Conservation (phyloP, 768 basidiomycete genomes). For the Amanita muscaria region DNA sequence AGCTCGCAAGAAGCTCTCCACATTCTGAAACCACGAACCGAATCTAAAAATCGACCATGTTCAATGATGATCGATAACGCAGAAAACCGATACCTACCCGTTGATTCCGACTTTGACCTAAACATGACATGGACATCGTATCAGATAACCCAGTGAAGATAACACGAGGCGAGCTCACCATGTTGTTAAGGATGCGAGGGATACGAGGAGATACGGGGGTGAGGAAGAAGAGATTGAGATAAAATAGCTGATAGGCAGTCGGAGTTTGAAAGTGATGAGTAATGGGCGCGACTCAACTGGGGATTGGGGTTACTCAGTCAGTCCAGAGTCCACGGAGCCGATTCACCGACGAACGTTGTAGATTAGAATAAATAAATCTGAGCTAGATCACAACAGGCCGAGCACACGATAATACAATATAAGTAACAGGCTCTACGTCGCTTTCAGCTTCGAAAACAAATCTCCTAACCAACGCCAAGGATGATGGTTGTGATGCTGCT, state of each 20-base stretch:
- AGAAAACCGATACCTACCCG: slow-evolving; percentile 47
- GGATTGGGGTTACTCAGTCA: too few species aligned
- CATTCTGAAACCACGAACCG: slow-evolving; percentile 39
- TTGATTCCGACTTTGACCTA: slow-evolving; percentile 93
- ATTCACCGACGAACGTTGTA: too few species aligned
- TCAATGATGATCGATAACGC: neutral
- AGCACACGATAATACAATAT: too few species aligned
- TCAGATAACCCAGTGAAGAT: neutral
- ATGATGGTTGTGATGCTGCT: neutral
- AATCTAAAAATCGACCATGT: slow-evolving; percentile 39
- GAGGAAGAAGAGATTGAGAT: too few species aligned
- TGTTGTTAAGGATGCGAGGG: too few species aligned
- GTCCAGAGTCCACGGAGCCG: too few species aligned
- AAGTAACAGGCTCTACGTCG: neutral
- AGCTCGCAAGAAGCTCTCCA: slow-evolving; percentile 3
- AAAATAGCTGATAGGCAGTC: too few species aligned
- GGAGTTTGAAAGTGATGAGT: too few species aligned
- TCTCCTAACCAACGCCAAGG: neutral
- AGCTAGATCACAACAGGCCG: too few species aligned
- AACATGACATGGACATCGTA: neutral
- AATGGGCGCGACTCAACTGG: too few species aligned
- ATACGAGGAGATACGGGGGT: too few species aligned
- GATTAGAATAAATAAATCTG: too few species aligned
- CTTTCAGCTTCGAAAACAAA: neutral
- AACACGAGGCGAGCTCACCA: slow-evolving; percentile 14